phyloP scores from a whole-genome alignment of 192 early-diverging fungal genomes.

The Coemansia sp. region DNA sequence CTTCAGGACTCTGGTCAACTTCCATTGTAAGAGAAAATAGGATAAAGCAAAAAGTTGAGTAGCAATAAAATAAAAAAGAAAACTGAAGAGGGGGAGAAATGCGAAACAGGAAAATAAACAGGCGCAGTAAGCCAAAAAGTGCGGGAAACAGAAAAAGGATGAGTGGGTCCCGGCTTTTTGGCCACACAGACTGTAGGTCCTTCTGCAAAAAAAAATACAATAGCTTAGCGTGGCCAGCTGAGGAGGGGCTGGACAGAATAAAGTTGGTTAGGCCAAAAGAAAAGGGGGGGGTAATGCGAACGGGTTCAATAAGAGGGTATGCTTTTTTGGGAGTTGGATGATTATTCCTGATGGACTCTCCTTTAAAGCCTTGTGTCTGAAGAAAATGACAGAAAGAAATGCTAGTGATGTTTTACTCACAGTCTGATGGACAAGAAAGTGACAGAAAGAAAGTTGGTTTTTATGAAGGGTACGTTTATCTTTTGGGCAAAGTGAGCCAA shows the following conservation, averaged over 20 bases:
- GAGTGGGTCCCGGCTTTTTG: not conserved
- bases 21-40: slow-evolving; percentile 15
- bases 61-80: slow-evolving; percentile 3
- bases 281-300: not conserved
- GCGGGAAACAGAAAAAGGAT: slow-evolving; percentile 19
- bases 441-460: too few relatives aligned
- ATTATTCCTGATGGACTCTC: not conserved
- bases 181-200: slow-evolving; percentile 3
- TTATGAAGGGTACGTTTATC: too few relatives aligned
- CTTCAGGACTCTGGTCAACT: slow-evolving; percentile 46
- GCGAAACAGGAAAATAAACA: slow-evolving; percentile 26
- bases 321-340: too few relatives aligned
- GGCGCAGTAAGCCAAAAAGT: slow-evolving; percentile 13
- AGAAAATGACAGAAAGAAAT: not conserved
- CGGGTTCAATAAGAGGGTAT: not conserved
- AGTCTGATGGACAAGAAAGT: too few relatives aligned
- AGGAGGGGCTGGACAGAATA: not conserved
- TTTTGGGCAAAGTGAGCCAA: not conserved
- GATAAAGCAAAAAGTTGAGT: too few relatives aligned
- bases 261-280: too few relatives aligned
- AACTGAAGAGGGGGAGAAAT: not conserved
- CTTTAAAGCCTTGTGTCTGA: not conserved
- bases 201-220: slow-evolving; percentile 4
- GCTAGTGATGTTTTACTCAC: too few relatives aligned
- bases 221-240: not conserved